These are phyloP conservation scores for Gossypium australe DNA, from an alignment of 345 rosid species.

Conservation along the genomic window DNA sequence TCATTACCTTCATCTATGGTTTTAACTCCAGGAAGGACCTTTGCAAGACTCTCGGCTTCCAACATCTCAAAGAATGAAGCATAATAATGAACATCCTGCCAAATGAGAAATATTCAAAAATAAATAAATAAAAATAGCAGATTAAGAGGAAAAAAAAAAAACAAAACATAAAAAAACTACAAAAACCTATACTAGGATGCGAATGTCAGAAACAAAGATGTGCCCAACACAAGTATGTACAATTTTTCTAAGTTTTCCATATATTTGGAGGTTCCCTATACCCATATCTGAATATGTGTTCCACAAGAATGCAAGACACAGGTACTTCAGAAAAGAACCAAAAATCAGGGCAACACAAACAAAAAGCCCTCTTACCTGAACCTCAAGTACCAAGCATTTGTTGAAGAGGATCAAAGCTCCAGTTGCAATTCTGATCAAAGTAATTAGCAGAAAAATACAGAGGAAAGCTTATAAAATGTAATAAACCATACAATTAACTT, in stretches of 20 bases:
- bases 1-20: constrained; percentile 59
- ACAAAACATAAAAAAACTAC: background rate
- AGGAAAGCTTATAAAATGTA: background rate
- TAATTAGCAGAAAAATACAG: background rate
- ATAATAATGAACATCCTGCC: constrained; percentile 50
- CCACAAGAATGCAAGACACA: background rate
- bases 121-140: background rate
- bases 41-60: constrained; percentile 44
- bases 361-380: constrained; percentile 43
- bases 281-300: background rate
- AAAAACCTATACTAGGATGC: background rate
- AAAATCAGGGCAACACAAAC: background rate
- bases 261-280: background rate
- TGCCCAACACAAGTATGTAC: background rate
- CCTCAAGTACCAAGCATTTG: constrained; percentile 59
- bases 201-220: background rate
- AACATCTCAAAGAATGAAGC: constrained; percentile 63
- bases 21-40: constrained; percentile 64
- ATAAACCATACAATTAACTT: background rate
- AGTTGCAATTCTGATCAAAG: constrained; percentile 43
- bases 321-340: background rate
- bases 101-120: constrained; percentile 4
- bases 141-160: background rate
- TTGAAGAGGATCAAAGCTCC: constrained; percentile 58
- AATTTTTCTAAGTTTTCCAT: background rate